A percentile compares a stretch with the other conserved stretches of the same genome.
Conservation (phyloP, 306 rosid genomes). For the Vicia sativa region DNA sequence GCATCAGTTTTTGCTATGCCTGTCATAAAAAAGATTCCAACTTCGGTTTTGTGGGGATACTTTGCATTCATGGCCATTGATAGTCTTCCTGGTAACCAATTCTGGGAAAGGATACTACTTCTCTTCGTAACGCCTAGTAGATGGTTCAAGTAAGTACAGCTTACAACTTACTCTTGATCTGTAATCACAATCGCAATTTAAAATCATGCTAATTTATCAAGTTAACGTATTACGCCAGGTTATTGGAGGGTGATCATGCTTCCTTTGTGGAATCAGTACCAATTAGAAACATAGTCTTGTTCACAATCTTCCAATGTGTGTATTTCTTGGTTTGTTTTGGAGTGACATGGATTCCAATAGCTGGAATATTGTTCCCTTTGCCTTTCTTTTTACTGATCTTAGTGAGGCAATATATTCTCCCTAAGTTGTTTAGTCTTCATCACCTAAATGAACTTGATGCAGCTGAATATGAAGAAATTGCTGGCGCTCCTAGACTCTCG, state of each 20-base stretch:
- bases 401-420: constrained; percentile 70
- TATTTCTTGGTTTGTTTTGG: constrained; percentile 67
- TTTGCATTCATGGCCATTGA: constrained; percentile 91
- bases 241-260: constrained; percentile 63
- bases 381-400: constrained; percentile 73
- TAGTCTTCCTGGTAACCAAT: constrained; percentile 91
- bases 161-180: neutral
- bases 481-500: constrained; percentile 49
- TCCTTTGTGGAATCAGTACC: constrained; percentile 82
- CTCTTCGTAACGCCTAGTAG: constrained; percentile 67
- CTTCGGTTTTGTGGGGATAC: constrained; percentile 93
- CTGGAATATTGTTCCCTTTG: constrained; percentile 80
- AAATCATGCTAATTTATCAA: neutral
- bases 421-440: constrained; percentile 55
- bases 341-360: constrained; percentile 76
- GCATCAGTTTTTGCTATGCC: constrained; percentile 76
- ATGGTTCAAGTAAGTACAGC: constrained; percentile 64
- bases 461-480: constrained; percentile 76
- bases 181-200: neutral
- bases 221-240: constrained; percentile 48
- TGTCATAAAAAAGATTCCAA: constrained; percentile 67
- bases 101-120: constrained; percentile 77
- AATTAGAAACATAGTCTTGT: constrained; percentile 52
- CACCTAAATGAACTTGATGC: constrained; percentile 72
- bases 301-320: constrained; percentile 69